phyloP scores from a whole-genome alignment of 805 yeast genomes.

The Lipomyces yamadae region DNA sequence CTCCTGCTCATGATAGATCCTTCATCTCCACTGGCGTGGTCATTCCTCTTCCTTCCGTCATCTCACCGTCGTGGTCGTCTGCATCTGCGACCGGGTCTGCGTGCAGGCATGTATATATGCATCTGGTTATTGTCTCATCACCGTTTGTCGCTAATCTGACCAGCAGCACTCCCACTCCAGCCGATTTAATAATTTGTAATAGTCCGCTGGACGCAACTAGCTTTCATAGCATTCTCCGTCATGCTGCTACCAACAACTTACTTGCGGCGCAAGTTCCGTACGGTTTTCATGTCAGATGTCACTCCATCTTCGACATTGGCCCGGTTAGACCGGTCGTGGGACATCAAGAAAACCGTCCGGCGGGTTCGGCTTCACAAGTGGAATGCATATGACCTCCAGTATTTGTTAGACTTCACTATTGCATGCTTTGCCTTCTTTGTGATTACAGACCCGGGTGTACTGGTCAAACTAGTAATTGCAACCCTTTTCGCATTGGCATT shows the following conservation, averaged over 20 bases:
- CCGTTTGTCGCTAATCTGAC: neutral
- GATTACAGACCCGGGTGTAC: constrained; percentile 41
- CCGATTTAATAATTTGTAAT: neutral
- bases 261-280: constrained; percentile 30
- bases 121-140: neutral
- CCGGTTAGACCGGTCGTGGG: constrained; percentile 33
- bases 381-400: constrained; percentile 53
- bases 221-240: neutral
- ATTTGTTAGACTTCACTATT: constrained; percentile 56
- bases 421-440: constrained; percentile 54
- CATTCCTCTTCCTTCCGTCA: neutral
- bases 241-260: constrained; percentile 28
- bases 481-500: constrained; percentile 53
- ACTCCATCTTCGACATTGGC: constrained; percentile 32
- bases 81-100: neutral
- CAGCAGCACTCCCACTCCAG: neutral
- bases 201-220: constrained; percentile 5
- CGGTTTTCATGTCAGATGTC: constrained; percentile 22
- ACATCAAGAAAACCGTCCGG: constrained; percentile 40
- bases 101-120: neutral
- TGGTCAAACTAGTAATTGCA: constrained; percentile 47
- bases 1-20: neutral
- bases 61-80: neutral
- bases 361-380: constrained; percentile 45
- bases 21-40: neutral